Conservation (phyloP, 176 grass and related monocot species). For the Saccharum officinarum region DNA sequence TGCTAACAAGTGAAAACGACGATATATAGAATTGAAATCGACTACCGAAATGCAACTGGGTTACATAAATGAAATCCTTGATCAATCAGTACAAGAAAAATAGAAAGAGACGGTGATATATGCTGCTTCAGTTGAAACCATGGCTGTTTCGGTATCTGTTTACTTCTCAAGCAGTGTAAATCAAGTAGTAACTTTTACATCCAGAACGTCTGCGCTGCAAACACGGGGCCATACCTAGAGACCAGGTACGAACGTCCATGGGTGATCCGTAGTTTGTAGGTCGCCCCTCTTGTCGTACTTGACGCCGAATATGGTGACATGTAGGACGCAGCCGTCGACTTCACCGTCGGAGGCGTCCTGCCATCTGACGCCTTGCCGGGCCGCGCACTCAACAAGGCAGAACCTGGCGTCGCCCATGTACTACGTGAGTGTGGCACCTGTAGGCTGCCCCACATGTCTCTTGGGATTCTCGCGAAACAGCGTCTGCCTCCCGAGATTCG, state of each 20-base stretch:
- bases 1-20: too few relatives aligned
- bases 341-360: neutral
- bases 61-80: too few relatives aligned
- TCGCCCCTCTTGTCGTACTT: neutral
- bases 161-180: too few relatives aligned
- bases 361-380: neutral
- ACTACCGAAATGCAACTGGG: too few relatives aligned
- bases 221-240: neutral
- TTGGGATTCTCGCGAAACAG: neutral
- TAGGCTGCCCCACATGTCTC: neutral
- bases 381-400: slow-evolving; percentile 22
- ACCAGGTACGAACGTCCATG: neutral
- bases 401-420: slow-evolving; percentile 15
- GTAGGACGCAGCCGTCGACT: neutral
- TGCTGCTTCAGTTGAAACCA: too few relatives aligned
- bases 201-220: neutral
- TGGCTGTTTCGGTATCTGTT: too few relatives aligned
- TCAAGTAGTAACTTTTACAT: neutral
- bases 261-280: neutral
- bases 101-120: too few relatives aligned
- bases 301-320: neutral
- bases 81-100: too few relatives aligned
- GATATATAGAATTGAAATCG: too few relatives aligned
- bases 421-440: neutral
- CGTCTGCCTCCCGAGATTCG: neutral